These are phyloP conservation scores for Moringa oleifera DNA, from an alignment of 345 rosid genomes.

Conservation along the genomic window DNA sequence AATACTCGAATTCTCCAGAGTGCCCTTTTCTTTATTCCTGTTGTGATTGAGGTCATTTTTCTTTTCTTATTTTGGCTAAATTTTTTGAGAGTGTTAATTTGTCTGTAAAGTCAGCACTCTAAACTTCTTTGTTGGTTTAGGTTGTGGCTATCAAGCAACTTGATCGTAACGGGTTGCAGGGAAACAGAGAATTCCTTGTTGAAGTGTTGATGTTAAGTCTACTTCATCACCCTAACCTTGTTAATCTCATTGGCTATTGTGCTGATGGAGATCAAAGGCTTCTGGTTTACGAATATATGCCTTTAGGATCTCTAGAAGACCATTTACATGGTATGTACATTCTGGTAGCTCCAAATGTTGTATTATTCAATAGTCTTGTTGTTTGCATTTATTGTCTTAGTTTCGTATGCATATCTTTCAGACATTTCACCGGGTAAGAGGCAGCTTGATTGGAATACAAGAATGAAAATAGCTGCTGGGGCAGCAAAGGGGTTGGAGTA, in stretches of 20 bases:
- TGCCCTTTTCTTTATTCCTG: not conserved
- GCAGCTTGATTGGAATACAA: conserved; percentile 78
- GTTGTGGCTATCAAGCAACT: conserved; percentile 91
- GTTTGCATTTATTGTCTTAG: not conserved
- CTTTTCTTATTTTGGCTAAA: too few species aligned
- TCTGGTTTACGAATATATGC: conserved; percentile 85
- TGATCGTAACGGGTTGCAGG: conserved; percentile 83
- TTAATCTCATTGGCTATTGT: conserved; percentile 78
- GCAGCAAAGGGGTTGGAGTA: conserved; percentile 83
- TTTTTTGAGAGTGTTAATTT: too few species aligned
- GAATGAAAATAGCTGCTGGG: conserved; percentile 91
- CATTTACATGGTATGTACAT: conserved; percentile 63
- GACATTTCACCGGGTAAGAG: conserved; percentile 59
- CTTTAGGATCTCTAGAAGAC: conserved; percentile 79
- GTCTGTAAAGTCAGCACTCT: not conserved
- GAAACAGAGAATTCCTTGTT: conserved; percentile 85
- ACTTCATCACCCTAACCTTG: conserved; percentile 87
- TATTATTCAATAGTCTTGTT: not conserved
- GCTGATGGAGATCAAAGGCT: conserved; percentile 97
- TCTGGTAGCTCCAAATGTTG: not conserved
- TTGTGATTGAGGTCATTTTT: not conserved
- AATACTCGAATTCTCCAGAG: not conserved
- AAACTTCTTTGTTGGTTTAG: conserved; percentile 32
- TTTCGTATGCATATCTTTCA: conserved; percentile 19
- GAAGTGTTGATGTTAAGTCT: conserved; percentile 87